Evolutionary conservation across 345 rosid species (phyloP).

Genomic region (Excoecaria cochinchinensis): DNA sequence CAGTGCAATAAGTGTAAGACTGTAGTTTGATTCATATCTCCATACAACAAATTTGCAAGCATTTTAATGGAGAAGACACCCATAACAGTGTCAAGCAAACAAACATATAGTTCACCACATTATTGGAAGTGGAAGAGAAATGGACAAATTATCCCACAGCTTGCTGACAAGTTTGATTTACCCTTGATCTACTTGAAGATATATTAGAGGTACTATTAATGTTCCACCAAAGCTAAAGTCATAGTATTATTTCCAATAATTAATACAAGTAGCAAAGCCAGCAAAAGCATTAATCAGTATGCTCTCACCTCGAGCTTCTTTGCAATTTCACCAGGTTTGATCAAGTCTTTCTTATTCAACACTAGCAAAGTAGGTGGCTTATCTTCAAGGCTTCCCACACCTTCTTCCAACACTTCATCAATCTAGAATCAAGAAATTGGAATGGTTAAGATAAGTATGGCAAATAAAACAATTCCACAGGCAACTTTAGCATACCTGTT

Average conservation of each 20-base stretch:
- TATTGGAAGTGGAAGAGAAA: neutral
- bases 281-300: constrained; percentile 4
- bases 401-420: constrained; percentile 79
- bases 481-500: constrained; percentile 52
- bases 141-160: neutral
- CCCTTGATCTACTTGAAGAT: neutral
- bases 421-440: constrained; percentile 46
- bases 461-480: constrained; percentile 1
- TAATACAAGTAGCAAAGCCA: constrained; percentile 1
- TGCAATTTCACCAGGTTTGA: constrained; percentile 96
- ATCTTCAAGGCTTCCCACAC: constrained; percentile 50
- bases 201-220: neutral
- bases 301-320: constrained; percentile 75
- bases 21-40: neutral
- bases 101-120: neutral
- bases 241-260: no score
- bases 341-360: constrained; percentile 86
- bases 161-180: neutral
- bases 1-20: no score
- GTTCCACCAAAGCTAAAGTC: neutral
- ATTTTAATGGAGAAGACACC: neutral
- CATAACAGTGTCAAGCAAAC: neutral
- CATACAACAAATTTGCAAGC: neutral
- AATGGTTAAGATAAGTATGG: constrained; percentile 5
- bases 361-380: constrained; percentile 74